Conservation (phyloP, 2,329 filamentous ascomycete genomes). For the Curvularia hawaiiensis region DNA sequence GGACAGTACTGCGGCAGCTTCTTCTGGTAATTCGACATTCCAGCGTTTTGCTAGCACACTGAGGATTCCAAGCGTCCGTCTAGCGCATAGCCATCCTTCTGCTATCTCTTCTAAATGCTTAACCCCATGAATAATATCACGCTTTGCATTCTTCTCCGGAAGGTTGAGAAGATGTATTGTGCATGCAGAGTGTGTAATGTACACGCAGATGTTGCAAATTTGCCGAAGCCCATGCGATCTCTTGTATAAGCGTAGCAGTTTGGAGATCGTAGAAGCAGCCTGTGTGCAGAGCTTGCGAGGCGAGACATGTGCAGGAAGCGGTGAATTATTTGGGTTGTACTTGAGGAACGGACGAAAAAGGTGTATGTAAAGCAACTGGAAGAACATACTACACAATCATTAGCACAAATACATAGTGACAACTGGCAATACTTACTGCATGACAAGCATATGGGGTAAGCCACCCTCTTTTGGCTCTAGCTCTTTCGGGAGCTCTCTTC, state of each 20-base stretch:
- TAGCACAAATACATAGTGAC: slow-evolving; percentile 20
- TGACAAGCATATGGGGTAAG: slow-evolving; percentile 78
- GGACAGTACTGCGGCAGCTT: slow-evolving; percentile 76
- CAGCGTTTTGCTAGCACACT: slow-evolving; percentile 87
- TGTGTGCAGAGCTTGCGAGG: slow-evolving; percentile 90
- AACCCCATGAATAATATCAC: slow-evolving; percentile 88
- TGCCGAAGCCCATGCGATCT: slow-evolving; percentile 88
- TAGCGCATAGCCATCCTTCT: slow-evolving; percentile 90
- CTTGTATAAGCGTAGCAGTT: slow-evolving; percentile 92
- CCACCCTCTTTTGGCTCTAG: slow-evolving; percentile 89
- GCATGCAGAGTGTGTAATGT: slow-evolving; percentile 92
- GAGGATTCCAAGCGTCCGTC: slow-evolving; percentile 82
- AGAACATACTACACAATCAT: slow-evolving; percentile 79
- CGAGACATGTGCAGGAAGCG: slow-evolving; percentile 84
- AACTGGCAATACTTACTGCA: slow-evolving; percentile 72
- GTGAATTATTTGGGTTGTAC: slow-evolving; percentile 80
- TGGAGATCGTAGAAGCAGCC: slow-evolving; percentile 87
- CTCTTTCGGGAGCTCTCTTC: slow-evolving; percentile 79
- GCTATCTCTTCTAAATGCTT: slow-evolving; percentile 95
- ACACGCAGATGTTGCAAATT: slow-evolving; percentile 95
- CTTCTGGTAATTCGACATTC: slow-evolving; percentile 84
- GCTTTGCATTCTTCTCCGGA: slow-evolving; percentile 85
- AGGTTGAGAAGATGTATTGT: slow-evolving; percentile 94
- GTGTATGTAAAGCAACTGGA: slow-evolving; percentile 92
- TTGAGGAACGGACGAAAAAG: slow-evolving; percentile 95